Percentiles rank a stretch among this genome's conserved stretches.
These are phyloP conservation scores for Vaccinium macrocarpon DNA, from an alignment of 148 eudicot genomes.

Conservation along the genomic window DNA sequence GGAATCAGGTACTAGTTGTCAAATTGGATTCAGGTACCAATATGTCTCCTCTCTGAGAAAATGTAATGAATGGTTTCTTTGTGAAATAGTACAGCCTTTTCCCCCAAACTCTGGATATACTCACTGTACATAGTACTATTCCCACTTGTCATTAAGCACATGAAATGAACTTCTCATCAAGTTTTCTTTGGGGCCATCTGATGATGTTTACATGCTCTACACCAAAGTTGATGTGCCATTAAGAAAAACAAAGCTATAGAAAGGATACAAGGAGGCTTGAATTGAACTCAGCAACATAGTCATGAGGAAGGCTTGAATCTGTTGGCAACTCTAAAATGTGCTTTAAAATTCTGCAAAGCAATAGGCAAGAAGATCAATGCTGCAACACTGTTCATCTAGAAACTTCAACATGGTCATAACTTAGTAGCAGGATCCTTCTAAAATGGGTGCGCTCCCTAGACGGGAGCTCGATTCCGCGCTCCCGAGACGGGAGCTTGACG, in stretches of 20 bases:
- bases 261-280: slow-evolving; percentile 75
- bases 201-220: neutral
- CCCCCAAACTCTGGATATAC: neutral
- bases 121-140: neutral
- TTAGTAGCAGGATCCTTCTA: no score
- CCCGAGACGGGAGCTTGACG: no score
- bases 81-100: neutral
- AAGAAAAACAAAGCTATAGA: slow-evolving; percentile 1
- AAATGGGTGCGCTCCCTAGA: no score
- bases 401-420: neutral
- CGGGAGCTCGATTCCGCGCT: no score
- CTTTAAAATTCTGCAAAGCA: slow-evolving; percentile 56
- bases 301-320: slow-evolving; percentile 62
- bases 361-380: slow-evolving; percentile 11
- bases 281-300: slow-evolving; percentile 57
- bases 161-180: neutral
- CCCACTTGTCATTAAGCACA: neutral
- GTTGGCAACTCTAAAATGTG: slow-evolving; percentile 65
- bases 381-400: neutral
- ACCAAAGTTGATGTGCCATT: neutral
- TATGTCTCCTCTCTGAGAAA: neutral
- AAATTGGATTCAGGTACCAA: neutral
- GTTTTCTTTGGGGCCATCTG: neutral
- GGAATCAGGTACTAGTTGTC: neutral
- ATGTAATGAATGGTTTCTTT: neutral